A percentile compares a stretch with the other conserved stretches of the same genome.
These are phyloP conservation scores for Solanum pimpinellifolium DNA, from an alignment of 257 asterid genomes.

Conservation along the genomic window DNA sequence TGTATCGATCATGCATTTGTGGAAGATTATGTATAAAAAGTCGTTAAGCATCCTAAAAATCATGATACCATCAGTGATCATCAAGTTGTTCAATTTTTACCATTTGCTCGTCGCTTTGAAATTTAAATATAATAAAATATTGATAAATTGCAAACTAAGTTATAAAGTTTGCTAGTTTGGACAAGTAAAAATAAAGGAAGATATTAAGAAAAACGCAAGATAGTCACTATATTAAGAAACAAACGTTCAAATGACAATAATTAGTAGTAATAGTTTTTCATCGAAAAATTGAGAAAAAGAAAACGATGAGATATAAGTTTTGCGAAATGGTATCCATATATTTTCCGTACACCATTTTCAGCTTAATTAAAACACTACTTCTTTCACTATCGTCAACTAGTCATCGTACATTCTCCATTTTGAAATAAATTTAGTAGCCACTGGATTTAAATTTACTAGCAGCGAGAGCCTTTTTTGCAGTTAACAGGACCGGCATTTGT, in stretches of 20 bases:
- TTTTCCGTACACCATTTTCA: not conserved
- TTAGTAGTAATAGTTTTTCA: not conserved
- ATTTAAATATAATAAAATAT: too few relatives aligned
- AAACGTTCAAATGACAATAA: not conserved
- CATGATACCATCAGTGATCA: not conserved
- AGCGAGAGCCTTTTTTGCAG: constrained; percentile 54
- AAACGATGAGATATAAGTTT: not conserved
- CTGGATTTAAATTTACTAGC: constrained; percentile 15
- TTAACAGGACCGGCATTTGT: constrained; percentile 39
- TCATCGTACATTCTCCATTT: not conserved
- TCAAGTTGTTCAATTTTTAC: not conserved
- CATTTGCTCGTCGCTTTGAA: not conserved
- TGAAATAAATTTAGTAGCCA: not conserved
- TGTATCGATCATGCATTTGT: not conserved
- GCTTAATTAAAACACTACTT: not conserved
- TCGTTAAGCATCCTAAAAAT: not conserved
- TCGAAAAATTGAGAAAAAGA: not conserved
- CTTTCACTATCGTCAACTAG: not conserved
- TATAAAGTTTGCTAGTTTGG: too few relatives aligned
- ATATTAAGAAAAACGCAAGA: not conserved
- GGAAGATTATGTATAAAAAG: not conserved
- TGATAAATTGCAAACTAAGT: too few relatives aligned
- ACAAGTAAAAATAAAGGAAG: too few relatives aligned
- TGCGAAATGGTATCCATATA: not conserved
- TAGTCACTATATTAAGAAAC: not conserved